Evolutionary conservation across 2,329 filamentous ascomycete species (phyloP).

Genomic region (Botrytis hyacinthi): DNA sequence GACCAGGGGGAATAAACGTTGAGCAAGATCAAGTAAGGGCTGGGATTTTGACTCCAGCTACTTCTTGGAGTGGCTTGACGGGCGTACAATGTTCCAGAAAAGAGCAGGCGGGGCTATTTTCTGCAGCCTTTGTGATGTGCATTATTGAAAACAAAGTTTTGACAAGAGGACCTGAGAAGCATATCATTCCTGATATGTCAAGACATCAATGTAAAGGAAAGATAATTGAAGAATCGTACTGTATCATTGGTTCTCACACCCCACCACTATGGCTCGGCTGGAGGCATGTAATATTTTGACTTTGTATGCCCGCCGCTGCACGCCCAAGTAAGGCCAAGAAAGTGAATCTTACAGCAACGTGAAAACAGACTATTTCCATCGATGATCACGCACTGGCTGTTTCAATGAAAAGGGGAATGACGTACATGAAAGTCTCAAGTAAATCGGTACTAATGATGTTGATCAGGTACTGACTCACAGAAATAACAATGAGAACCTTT

Average conservation of each 20-base stretch:
- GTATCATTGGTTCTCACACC: not conserved
- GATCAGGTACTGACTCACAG: slow-evolving; percentile 12
- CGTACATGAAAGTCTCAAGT: not conserved
- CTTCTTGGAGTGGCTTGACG: not conserved
- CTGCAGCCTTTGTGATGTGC: not conserved
- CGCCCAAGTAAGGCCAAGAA: not conserved
- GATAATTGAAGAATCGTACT: not conserved
- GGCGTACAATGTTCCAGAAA: slow-evolving; percentile 10
- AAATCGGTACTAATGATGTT: not conserved
- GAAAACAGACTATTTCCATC: not conserved
- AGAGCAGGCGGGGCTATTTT: not conserved
- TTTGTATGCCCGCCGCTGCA: not conserved
- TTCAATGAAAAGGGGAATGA: not conserved
- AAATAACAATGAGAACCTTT: not conserved
- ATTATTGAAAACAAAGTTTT: not conserved
- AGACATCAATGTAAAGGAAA: not conserved
- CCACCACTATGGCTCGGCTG: not conserved
- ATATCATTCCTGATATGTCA: not conserved
- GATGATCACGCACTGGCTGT: not conserved
- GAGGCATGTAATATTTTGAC: not conserved
- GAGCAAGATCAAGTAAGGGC: slow-evolving; percentile 6
- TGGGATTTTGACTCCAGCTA: not conserved
- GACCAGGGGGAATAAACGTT: slow-evolving; percentile 10
- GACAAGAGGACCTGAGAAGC: not conserved
- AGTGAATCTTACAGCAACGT: not conserved